Evolutionary conservation across 371 early-diverging fungal species (phyloP), one percentile per base, ranked within the genome.

Genomic region (Mucor piriformis): DNA sequence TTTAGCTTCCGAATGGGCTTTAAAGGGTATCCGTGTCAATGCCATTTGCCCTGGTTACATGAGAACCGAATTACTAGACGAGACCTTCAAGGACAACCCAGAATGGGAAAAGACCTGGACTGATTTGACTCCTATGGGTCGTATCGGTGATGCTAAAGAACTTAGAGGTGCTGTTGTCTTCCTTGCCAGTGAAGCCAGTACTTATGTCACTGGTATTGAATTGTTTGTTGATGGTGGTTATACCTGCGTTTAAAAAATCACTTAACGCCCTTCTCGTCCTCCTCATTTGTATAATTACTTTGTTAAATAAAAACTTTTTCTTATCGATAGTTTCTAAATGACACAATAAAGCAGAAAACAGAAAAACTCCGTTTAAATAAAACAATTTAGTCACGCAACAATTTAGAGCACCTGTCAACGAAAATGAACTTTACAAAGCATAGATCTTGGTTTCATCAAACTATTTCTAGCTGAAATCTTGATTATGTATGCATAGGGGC

Each of bases 141-240:
- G 83, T 23, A 53, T 81, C 69, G 90, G 89, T 48, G 68, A 75
- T 16, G 76, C 88, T 53, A 69, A 72, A 20, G 92, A 91, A 62
- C 81, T 91, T 40, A 86, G 85, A 60, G 84, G 87, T 55, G 84
- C 89, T 18, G 80, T 89, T 20, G 68, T 90, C 37, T 92, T 80
- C 68, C 73, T 92, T 54, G 87, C 84, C 18, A 84, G 86, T 25
- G 88, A 85, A 48, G 86, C 87, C 3, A 87, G 79, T 50, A 59
- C 77, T 25, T 88, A 73, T 64, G 76, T 88, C 25, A 85, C 85
- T 11, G 88, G 84, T 34, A 53, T 73, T 27, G 73, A 80, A 16
- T 50, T 80, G 16, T 71, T 71, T 43, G 73, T 80, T n/a, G 81
- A 80, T 57, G 81, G 81, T 62, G 81, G 81, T 38, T 80, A 80